These are phyloP conservation scores for Pyrenophora tritici-repentis DNA, from an alignment of 2,329 filamentous ascomycete genomes.

Conservation along the genomic window DNA sequence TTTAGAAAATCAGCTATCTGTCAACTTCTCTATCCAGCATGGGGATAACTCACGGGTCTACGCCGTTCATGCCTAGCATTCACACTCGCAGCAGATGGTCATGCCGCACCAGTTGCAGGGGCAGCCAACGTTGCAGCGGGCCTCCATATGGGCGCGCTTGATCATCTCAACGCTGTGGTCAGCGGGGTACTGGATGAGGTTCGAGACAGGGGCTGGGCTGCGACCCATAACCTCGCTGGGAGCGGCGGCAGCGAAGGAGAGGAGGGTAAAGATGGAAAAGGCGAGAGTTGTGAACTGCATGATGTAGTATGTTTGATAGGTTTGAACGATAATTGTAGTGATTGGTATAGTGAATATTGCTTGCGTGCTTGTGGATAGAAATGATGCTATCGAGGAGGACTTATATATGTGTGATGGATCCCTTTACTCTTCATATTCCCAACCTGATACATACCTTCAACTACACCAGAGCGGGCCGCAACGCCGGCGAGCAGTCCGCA, in stretches of 20 bases:
- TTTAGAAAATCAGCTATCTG: no score
- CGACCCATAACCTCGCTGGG: background rate
- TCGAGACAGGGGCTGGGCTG: constrained; percentile 1
- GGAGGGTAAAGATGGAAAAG: background rate
- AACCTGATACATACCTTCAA: no score
- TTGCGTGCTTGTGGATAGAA: no score
- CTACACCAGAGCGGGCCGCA: background rate
- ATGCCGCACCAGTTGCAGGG: constrained; percentile 12
- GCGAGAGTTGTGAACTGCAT: constrained; percentile 6
- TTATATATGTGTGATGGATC: no score
- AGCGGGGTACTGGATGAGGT: constrained; percentile 1
- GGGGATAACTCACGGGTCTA: background rate
- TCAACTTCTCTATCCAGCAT: background rate
- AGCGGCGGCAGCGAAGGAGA: constrained; percentile 8
- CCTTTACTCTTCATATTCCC: no score
- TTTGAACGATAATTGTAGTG: no score
- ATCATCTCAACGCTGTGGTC: constrained; percentile 11
- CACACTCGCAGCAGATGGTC: constrained; percentile 13
- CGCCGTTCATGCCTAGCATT: background rate
- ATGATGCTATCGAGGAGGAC: no score
- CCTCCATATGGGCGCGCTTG: constrained; percentile 8
- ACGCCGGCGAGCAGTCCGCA: background rate
- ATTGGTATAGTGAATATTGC: no score
- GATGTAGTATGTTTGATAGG: background rate
- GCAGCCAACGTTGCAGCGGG: constrained; percentile 5